phyloP scores from a whole-genome alignment of 352 stramenopile species.

The Phytophthora cactorum region DNA sequence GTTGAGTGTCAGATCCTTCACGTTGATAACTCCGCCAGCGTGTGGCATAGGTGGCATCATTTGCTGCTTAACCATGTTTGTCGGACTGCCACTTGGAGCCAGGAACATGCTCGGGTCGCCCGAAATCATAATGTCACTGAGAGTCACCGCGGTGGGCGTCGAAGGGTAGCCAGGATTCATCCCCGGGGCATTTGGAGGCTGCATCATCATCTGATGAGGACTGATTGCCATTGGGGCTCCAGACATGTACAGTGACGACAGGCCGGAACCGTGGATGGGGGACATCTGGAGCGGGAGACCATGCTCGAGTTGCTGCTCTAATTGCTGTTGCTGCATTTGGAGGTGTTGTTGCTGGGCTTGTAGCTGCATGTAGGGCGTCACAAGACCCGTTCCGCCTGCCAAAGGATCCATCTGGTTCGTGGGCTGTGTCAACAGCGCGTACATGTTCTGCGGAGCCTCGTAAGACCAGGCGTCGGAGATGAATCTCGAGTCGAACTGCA shows the following conservation, averaged over 20 bases:
- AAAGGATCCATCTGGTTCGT: constrained; percentile 37
- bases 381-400: constrained; percentile 29
- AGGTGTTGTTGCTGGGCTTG: constrained; percentile 42
- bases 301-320: constrained; percentile 36
- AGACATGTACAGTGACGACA: constrained; percentile 46
- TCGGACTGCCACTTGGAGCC: constrained; percentile 42
- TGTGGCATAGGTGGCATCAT: constrained; percentile 49
- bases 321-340: constrained; percentile 43
- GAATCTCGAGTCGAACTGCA: constrained; percentile 56
- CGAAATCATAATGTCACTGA: constrained; percentile 58
- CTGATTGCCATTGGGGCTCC: constrained; percentile 32
- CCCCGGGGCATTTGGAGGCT: constrained; percentile 22
- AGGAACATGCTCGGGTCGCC: constrained; percentile 50
- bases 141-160: constrained; percentile 34
- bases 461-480: constrained; percentile 52
- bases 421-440: constrained; percentile 48
- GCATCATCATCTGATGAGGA: constrained; percentile 46
- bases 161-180: constrained; percentile 34
- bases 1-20: constrained; percentile 84
- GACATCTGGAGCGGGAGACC: constrained; percentile 27
- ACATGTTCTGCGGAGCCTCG: constrained; percentile 64
- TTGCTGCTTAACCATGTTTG: constrained; percentile 49
- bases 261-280: constrained; percentile 30
- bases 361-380: constrained; percentile 49
- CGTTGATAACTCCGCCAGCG: constrained; percentile 55